phyloP scores from a whole-genome alignment of 345 rosid species.

The Eucalyptus paniculata region DNA sequence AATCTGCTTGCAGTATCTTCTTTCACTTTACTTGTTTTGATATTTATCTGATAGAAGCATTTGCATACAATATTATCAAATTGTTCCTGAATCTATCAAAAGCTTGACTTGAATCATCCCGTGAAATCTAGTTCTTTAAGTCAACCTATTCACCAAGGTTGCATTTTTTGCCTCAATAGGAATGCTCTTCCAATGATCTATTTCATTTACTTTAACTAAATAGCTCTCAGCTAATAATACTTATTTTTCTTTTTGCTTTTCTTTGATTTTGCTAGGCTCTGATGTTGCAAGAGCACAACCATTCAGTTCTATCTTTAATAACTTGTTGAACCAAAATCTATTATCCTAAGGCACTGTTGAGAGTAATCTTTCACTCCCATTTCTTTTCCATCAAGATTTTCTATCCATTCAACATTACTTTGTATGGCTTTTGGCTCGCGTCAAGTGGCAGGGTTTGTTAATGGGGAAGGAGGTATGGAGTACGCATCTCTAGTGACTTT shows the following conservation, averaged over 20 bases:
- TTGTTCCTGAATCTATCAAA: background rate
- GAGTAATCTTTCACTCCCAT: background rate
- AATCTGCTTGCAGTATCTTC: background rate
- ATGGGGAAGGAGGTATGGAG: background rate
- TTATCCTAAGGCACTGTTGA: background rate
- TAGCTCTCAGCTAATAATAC: background rate
- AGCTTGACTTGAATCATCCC: background rate
- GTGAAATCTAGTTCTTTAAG: background rate
- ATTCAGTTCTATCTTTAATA: no score
- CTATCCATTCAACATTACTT: background rate
- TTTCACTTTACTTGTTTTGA: background rate
- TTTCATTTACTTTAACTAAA: background rate
- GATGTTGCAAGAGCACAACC: background rate
- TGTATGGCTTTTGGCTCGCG: background rate
- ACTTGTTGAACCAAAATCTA: background rate
- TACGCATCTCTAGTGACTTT: background rate
- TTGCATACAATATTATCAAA: no score
- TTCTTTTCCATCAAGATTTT: background rate
- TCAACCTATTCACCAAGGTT: background rate
- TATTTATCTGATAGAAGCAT: background rate
- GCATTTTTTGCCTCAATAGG: background rate
- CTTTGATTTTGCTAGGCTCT: background rate
- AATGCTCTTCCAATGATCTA: background rate
- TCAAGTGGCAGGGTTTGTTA: background rate
- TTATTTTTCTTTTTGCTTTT: no score